phyloP scores from a whole-genome alignment of 2,329 filamentous ascomycete genomes.

The Phialophora verrucosa region DNA sequence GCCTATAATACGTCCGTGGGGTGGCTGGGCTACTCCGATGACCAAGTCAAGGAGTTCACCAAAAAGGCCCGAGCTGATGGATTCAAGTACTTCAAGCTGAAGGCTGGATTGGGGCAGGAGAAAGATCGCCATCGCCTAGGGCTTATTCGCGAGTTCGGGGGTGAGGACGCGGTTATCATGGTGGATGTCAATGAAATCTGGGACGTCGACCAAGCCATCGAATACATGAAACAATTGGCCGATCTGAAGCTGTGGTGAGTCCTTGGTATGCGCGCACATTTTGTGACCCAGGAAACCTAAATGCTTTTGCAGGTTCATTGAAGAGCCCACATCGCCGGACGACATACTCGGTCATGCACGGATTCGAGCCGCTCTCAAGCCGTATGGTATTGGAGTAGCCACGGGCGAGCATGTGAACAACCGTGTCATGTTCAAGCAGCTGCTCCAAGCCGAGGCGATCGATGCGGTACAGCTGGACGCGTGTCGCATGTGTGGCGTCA shows the following conservation, averaged over 20 bases:
- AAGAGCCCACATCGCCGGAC: conserved; percentile 29
- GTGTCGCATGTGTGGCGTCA: conserved; percentile 30
- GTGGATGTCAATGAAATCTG: conserved; percentile 38
- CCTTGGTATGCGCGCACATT: neutral
- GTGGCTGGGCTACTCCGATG: conserved; percentile 88
- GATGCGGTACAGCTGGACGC: conserved; percentile 32
- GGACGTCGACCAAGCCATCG: conserved; percentile 34
- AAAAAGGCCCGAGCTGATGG: conserved; percentile 19
- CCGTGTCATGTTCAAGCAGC: conserved; percentile 36
- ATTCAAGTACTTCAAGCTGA: conserved; percentile 34
- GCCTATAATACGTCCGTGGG: conserved; percentile 90
- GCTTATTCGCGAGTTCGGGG: conserved; percentile 27
- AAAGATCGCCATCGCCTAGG: conserved; percentile 25
- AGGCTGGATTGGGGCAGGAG: conserved; percentile 30
- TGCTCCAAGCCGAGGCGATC: conserved; percentile 32
- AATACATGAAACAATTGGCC: conserved; percentile 34
- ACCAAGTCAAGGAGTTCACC: conserved; percentile 57
- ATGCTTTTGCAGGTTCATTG: conserved; percentile 25
- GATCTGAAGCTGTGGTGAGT: conserved; percentile 26
- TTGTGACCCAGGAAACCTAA: no score
- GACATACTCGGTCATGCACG: conserved; percentile 34
- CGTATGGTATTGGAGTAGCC: conserved; percentile 33
- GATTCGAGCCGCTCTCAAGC: conserved; percentile 31
- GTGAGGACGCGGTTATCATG: conserved; percentile 32
- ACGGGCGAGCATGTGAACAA: conserved; percentile 35